Evolutionary conservation across 2,329 filamentous ascomycete genomes (phyloP), one percentile per base, ranked within the genome.

Genomic region (Penicillium sp.): DNA sequence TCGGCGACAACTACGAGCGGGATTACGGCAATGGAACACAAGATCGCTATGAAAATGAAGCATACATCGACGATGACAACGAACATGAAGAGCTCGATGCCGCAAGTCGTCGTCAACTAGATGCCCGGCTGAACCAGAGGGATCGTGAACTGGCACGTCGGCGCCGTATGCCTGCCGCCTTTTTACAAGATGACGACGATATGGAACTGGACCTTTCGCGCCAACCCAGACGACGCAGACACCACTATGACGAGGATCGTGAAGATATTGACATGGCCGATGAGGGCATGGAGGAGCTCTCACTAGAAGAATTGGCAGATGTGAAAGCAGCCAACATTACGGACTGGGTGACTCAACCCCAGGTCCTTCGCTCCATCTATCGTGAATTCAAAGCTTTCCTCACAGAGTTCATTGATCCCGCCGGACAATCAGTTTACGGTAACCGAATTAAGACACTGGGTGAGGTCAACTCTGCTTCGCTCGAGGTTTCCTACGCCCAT

Each of bases 351-450:
- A 87, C 90, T 13, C 88, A 92, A 64, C 90, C 90, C 3, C 85
- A 91, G 13, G 94, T 99, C 11, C 90, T 96, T 74, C 85, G 90
- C 63, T 95, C 92, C 1, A 94, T 99, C 74, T 92, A 91, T 70
- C 85, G 93, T 67, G 94, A 99, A 74, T 99, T 99, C 84, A 96
- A 96, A 74, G 88, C 90, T 3, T 99, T 99, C 78, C 79, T 99
- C 66, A 97, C 94, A 10, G 93, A 97, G 65, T 97, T 95, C 72
- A 96, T 87, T 6, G 94, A 99, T 67, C 86, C 91, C 50, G 86
- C 88, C 60, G 92, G 91, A 51, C 87, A 85, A 4, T 99, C 94
- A 0, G 91, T 99, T 47, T 99, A 99, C 71, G 94, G 94, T 50
- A 92, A 91, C 64, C 89, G 92, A 52, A 96, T 99, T 62, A 85